phyloP scores from a whole-genome alignment of 805 yeast genomes.

The Nakazawaea wyomingensis region DNA sequence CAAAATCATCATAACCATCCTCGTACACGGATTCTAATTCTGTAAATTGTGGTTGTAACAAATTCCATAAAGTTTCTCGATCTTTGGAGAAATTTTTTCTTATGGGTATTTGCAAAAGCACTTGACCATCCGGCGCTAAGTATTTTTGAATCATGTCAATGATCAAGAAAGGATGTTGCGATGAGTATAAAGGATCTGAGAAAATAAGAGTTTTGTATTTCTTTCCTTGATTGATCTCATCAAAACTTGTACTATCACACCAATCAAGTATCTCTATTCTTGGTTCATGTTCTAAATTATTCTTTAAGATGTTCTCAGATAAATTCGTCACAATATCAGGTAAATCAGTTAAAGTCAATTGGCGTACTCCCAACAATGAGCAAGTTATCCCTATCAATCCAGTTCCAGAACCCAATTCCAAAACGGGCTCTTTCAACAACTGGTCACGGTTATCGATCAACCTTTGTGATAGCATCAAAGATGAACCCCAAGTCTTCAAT shows the following conservation, averaged over 20 bases:
- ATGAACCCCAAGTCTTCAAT: conserved; percentile 94
- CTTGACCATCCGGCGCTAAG: conserved; percentile 35
- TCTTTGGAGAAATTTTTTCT: conserved; percentile 63
- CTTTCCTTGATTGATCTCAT: conserved; percentile 17
- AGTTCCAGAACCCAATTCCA: conserved; percentile 95
- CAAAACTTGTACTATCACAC: conserved; percentile 51
- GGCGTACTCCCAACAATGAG: conserved; percentile 41
- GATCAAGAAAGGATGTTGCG: conserved; percentile 74
- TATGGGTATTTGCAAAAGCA: conserved; percentile 73
- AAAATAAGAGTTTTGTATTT: conserved; percentile 58
- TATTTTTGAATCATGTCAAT: conserved; percentile 52
- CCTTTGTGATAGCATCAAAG: conserved; percentile 60
- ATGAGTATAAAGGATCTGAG: conserved; percentile 87
- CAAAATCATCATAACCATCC: conserved; percentile 82
- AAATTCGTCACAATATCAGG: conserved; percentile 73
- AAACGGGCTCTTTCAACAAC: conserved; percentile 29
- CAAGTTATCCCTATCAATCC: conserved; percentile 82
- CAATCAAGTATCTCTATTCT: conserved; percentile 66
- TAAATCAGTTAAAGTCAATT: conserved; percentile 65
- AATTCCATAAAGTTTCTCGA: conserved; percentile 53
- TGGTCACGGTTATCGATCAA: conserved; percentile 28
- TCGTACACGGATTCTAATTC: conserved; percentile 39
- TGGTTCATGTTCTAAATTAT: conserved; percentile 30
- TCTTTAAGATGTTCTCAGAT: conserved; percentile 49
- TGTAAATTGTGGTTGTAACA: conserved; percentile 32